Evolutionary conservation across 441 rosid genomes (phyloP), one percentile per base, ranked within the genome.

Genomic region (Flueggea neowawraea): DNA sequence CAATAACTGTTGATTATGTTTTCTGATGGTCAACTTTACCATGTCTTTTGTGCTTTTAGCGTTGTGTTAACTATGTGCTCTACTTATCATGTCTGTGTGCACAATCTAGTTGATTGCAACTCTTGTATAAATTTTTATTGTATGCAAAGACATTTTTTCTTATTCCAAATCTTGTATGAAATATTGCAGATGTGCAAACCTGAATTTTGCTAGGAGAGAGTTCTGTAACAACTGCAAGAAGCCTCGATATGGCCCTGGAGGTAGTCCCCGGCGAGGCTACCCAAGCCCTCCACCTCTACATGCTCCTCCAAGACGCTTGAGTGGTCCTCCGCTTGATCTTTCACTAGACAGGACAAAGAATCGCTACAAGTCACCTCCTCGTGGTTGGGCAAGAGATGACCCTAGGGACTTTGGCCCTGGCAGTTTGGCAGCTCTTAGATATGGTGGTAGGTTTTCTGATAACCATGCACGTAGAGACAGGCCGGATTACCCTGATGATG

Each of bases 171-270:
- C 2, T 22, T 22, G 28, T 22, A 22, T 57, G 36, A 41, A 48
- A 12, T 69, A 51, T 63, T 43, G 70, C 82, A 90, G 98, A 65
- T 93, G 97, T 61, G 68, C 72, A 60, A 85, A 90, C 76, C 77
- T 93, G 73, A 93, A 90, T 75, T 93, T 93, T 86, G 92, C 96
- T 7, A 82, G 97, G 73, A 83, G 96, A 22, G 95, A 85, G 63
- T 62, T 22, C 67, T 90, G 97, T 65, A 77, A 81, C 82, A 85
- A 84, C 71, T 88, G 97, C 87, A 80, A 80, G 79, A 84, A 76
- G 73, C 77, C 70, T 67, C 92, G 97, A 43, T 55, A 73, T 63
- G 78, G 82, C 69, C 80, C 80, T 57, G 84, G 60, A 13, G 82
- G 74, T 48, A 84, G 87, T 82, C 95, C 88, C 57, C 83, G 85